These are phyloP conservation scores for Hymenoscyphus scutula DNA, from an alignment of 2,329 filamentous ascomycete genomes.

Conservation along the genomic window DNA sequence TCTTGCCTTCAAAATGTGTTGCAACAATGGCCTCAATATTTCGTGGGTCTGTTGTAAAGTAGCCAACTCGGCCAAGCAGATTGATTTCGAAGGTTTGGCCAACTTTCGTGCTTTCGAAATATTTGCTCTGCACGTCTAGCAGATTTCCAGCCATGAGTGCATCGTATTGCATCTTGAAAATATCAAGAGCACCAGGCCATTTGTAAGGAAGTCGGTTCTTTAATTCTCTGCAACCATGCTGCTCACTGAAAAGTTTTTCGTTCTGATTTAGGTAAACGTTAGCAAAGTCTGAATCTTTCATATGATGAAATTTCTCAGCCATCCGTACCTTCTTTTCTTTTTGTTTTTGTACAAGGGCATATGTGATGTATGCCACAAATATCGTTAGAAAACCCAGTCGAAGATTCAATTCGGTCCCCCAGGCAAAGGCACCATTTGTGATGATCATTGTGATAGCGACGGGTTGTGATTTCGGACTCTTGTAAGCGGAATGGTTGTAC, in stretches of 20 bases:
- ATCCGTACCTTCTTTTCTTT: background rate
- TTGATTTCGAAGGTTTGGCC: conserved; percentile 14
- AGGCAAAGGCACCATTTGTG: background rate
- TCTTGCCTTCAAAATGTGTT: conserved; percentile 41
- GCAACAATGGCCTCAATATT: conserved; percentile 38
- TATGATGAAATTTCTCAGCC: too few relatives aligned
- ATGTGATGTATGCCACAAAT: background rate
- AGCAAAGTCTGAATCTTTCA: too few relatives aligned
- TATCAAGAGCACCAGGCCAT: conserved; percentile 34
- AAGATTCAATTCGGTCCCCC: too few relatives aligned
- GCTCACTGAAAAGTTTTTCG: conserved; percentile 9
- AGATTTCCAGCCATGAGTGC: conserved; percentile 20
- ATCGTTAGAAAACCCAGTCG: background rate
- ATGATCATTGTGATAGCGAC: background rate
- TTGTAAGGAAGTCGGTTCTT: conserved; percentile 20
- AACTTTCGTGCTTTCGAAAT: conserved; percentile 11
- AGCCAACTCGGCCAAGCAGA: conserved; percentile 18
- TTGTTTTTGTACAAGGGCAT: background rate
- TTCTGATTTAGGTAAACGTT: background rate
- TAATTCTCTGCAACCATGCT: conserved; percentile 15
- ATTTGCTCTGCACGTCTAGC: conserved; percentile 25
- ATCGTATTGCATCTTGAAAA: conserved; percentile 28
- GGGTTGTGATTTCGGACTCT: too few relatives aligned
- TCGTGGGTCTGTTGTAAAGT: conserved; percentile 36
- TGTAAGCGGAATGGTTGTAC: too few relatives aligned